Conservation (phyloP, 176 grass and related monocot species). For the sorghum (Sorghum bicolor) region DNA sequence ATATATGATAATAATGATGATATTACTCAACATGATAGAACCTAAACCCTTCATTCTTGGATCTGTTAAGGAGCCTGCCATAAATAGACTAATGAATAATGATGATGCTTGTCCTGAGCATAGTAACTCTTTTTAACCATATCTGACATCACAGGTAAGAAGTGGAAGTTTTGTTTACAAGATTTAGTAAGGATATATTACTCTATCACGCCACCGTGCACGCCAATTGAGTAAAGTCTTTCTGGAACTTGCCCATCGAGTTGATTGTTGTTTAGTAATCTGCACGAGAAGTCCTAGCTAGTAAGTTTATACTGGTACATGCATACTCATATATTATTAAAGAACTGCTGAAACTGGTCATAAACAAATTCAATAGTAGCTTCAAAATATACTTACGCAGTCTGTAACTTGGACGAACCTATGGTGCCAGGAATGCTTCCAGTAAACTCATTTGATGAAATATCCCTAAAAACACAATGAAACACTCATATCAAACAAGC, state of each 20-base stretch:
- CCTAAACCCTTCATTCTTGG: neutral
- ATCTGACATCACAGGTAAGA: neutral
- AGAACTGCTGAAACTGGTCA: neutral
- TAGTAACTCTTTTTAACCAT: neutral
- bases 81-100: neutral
- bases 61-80: neutral
- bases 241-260: constrained; percentile 95
- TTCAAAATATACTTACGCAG: constrained; percentile 53
- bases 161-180: neutral
- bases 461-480: constrained; percentile 59
- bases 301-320: constrained; percentile 8
- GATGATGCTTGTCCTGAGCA: neutral
- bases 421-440: constrained; percentile 84
- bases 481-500: constrained; percentile 1
- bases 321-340: neutral
- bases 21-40: neutral
- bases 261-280: constrained; percentile 88
- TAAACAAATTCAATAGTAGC: constrained; percentile 21
- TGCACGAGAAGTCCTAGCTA: constrained; percentile 30
- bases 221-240: constrained; percentile 90
- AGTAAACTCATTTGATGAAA: constrained; percentile 86
- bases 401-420: constrained; percentile 80
- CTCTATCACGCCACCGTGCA: constrained; percentile 98
- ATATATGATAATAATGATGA: neutral
- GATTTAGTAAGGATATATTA: constrained; percentile 40